Base-by-base conservation (phyloP, 306 rosid species). In the Prunus persica region DNA sequence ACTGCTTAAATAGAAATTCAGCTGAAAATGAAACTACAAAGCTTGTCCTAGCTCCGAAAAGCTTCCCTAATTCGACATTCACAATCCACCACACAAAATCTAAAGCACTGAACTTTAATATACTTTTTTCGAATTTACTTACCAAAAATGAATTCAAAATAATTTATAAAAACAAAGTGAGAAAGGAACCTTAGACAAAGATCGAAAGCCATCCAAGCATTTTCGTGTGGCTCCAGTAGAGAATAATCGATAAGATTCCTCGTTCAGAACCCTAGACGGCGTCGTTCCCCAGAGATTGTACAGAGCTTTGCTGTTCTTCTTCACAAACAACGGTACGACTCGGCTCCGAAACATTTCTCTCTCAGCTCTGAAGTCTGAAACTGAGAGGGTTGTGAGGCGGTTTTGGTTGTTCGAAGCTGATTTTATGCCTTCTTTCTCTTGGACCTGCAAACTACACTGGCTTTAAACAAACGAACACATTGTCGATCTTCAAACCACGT, bases 281-380 rank as follows among this genome's bases (percentile, higher is more conserved):
- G 63, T n/a, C 2, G 68, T 62, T 63, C 75, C 62, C 14, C 54
- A 16, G 32, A 81, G 16, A 63, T 71, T 70, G 80, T 18, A 16
- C 19, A 75, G 76, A 61, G 80, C 76, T 28, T 69, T 81, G 41
- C 46, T 13, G 20, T 75, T 75, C 55, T 56, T n/a, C 67, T 81
- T 81, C 22, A 70, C 38, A 74, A 81, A 63, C 46, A 80, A 69
- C 19, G 73, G 47, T 19, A 67, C 52, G 50, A 30, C 69, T 69
- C 64, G 73, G 68, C 63, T 81, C 72, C 80, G 77, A 62, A 75
- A 81, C 80, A 81, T 75, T 5, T 47, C 60, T 52, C 41, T 72
- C 46, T 22, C 2, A 3, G 18, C 14, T n/a, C 63, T 22, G 24
- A 32, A 28, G 38, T 69, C 64, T 3, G 61, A 68, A 47, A 22